These are phyloP conservation scores for Salix arbutifolia DNA, from an alignment of 345 rosid species.

Conservation along the genomic window DNA sequence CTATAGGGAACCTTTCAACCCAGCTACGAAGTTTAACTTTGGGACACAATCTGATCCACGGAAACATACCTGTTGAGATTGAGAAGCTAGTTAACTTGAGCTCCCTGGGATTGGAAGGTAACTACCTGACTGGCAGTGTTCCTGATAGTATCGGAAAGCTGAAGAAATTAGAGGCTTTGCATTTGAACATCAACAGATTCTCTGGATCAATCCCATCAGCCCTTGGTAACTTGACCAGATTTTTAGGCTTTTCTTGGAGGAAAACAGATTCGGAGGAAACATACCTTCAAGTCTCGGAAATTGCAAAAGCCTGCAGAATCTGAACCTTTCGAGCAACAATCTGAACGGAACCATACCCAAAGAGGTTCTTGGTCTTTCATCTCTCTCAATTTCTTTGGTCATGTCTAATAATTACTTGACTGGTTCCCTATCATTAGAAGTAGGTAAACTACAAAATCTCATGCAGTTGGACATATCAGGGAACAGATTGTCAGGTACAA, in stretches of 20 bases:
- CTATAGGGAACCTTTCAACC: constrained; percentile 19
- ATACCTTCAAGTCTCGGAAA: constrained; percentile 32
- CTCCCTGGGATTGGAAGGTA: constrained; percentile 13
- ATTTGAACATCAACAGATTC: constrained; percentile 6
- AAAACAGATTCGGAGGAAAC: constrained; percentile 24
- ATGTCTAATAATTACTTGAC: constrained; percentile 27
- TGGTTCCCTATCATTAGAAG: constrained; percentile 27
- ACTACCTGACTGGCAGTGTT: constrained; percentile 19
- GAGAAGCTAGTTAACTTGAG: constrained; percentile 12
- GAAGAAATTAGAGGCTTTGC: constrained; percentile 8
- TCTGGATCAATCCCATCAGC: constrained; percentile 17
- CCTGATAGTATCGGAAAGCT: constrained; percentile 18
- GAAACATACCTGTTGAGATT: constrained; percentile 23
- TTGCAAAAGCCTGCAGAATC: constrained; percentile 10
- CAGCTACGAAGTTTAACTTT: constrained; percentile 2
- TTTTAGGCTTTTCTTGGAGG: constrained; percentile 22
- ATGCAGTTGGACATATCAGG: constrained; percentile 18
- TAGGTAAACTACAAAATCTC: constrained; percentile 15
- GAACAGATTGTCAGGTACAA: constrained; percentile 22
- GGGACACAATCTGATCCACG: constrained; percentile 7
- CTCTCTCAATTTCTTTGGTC: constrained; percentile 25
- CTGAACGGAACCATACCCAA: constrained; percentile 33
- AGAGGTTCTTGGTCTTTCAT: constrained; percentile 24
- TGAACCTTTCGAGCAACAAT: constrained; percentile 26
- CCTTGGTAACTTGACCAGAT: constrained; percentile 18